Evolutionary conservation across 2,329 filamentous ascomycete genomes (phyloP), one percentile per base, ranked within the genome.

Genomic region (Pseudogymnoascus sp.): DNA sequence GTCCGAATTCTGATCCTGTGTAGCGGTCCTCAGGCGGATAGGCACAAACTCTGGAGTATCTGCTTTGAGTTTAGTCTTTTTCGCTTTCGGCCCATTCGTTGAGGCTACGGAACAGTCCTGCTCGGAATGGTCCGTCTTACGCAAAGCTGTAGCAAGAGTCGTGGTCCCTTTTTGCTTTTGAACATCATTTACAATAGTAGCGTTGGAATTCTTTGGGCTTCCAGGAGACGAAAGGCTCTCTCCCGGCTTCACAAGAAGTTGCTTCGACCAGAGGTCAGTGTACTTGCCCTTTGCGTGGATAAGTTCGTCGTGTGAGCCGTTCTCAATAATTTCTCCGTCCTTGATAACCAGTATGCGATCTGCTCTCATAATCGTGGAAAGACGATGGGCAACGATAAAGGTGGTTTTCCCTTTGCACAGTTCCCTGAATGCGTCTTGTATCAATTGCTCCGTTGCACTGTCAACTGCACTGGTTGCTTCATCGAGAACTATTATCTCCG

Each of bases 341-440:
- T 81, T 75, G 27, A 85, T 72, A 4, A 84, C 81, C 48, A 84
- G 62, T 41, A 85, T 83, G 59, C 75, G 73, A 64, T 85, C 80
- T 0, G 82, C 78, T 64, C 78, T 76, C 17, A 81, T 79, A 35
- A 84, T 78, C 0, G 81, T 84, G 0, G 80, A 81, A n/a, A 83
- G 70, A 29, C 80, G 73, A 67, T 82, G 80, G 2, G 69, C 68
- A 63, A 74, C 71, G 59, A 74, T 69, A 59, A 75, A 79, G 0
- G 81, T 82, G 1, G 82, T 85, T 17, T 81, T 75, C 3, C 74
- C 76, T 29, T 73, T 72, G 60, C 76, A 79, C 25, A 84, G 69
- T 41, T 73, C 70, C 2, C 76, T 73, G 41, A 85, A 68, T 4
- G 80, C 77, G 58, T 71, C 63, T 68, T 83, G 76, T 33, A 85